A percentile compares a stretch with the other conserved stretches of the same genome.
phyloP scores from a whole-genome alignment of 805 yeast genomes.

The Groenewaldozyma salmanticensis region DNA sequence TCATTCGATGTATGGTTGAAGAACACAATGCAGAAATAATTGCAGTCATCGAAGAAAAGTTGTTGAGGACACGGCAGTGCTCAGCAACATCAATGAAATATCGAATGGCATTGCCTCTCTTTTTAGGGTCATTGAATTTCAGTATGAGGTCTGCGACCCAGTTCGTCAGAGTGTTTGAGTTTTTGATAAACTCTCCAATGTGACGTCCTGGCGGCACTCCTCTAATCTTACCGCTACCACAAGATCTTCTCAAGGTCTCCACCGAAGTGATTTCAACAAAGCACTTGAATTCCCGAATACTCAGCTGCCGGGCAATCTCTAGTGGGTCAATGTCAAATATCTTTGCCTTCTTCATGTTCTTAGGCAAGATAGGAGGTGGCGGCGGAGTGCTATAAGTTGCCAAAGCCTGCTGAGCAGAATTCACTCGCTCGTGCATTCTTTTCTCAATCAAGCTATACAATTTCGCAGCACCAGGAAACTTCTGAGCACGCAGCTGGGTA shows the following conservation, averaged over 20 bases:
- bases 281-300: constrained; percentile 62
- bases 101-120: constrained; percentile 58
- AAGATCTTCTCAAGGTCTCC: constrained; percentile 68
- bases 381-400: constrained; percentile 8
- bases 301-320: constrained; percentile 76
- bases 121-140: constrained; percentile 48
- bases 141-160: constrained; percentile 73
- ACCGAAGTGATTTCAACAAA: constrained; percentile 59
- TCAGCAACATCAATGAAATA: constrained; percentile 76
- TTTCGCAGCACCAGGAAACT: constrained; percentile 36
- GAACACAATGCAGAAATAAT: constrained; percentile 78
- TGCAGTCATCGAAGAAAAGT: constrained; percentile 89
- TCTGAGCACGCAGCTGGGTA: constrained; percentile 31
- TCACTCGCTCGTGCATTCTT: constrained; percentile 23
- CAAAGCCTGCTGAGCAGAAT: constrained; percentile 15
- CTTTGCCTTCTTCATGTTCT: constrained; percentile 32
- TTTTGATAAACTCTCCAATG: constrained; percentile 21
- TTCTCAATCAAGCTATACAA: constrained; percentile 32
- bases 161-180: constrained; percentile 71
- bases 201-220: constrained; percentile 5
- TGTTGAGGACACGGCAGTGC: constrained; percentile 61
- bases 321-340: constrained; percentile 60
- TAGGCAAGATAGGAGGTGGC: constrained; percentile 23
- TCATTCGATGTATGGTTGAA: constrained; percentile 75
- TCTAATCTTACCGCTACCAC: constrained; percentile 65